Evolutionary conservation across 2,329 filamentous ascomycete genomes (phyloP).

Genomic region (Phaeoacremonium minimum): DNA sequence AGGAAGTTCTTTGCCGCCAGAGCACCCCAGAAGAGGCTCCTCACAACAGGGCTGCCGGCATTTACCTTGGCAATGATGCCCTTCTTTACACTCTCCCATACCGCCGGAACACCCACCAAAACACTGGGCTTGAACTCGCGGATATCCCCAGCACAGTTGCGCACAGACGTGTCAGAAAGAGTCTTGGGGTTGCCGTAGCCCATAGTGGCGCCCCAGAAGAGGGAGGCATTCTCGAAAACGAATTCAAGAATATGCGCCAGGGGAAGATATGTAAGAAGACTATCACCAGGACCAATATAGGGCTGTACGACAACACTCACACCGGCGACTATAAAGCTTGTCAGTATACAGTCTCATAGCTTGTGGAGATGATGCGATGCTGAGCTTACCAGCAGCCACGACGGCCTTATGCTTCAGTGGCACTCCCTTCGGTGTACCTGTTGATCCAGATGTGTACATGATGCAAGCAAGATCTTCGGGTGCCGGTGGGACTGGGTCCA

Average conservation of each 20-base stretch:
- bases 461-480: conserved; percentile 74
- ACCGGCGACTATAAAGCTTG: conserved; percentile 56
- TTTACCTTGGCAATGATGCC: conserved; percentile 76
- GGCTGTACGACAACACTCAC: conserved; percentile 72
- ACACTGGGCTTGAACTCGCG: conserved; percentile 79
- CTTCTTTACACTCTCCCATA: conserved; percentile 92
- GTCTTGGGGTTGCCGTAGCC: conserved; percentile 87
- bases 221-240: conserved; percentile 78
- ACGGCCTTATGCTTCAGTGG: conserved; percentile 72
- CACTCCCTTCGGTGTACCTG: conserved; percentile 78
- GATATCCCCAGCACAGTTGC: conserved; percentile 85
- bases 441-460: conserved; percentile 74
- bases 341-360: conserved; percentile 10
- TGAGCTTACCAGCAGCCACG: conserved; percentile 61
- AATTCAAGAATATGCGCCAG: conserved; percentile 88
- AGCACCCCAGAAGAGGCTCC: conserved; percentile 68
- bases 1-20: conserved; percentile 48
- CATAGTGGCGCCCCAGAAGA: conserved; percentile 86
- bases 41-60: conserved; percentile 61
- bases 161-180: conserved; percentile 74
- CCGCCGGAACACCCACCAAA: conserved; percentile 80
- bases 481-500: conserved; percentile 63
- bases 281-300: conserved; percentile 74
- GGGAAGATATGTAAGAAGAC: conserved; percentile 77
- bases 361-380: neutral